Evolutionary conservation across 352 stramenopile genomes (phyloP).

Genomic region (Globisporangium polare): DNA sequence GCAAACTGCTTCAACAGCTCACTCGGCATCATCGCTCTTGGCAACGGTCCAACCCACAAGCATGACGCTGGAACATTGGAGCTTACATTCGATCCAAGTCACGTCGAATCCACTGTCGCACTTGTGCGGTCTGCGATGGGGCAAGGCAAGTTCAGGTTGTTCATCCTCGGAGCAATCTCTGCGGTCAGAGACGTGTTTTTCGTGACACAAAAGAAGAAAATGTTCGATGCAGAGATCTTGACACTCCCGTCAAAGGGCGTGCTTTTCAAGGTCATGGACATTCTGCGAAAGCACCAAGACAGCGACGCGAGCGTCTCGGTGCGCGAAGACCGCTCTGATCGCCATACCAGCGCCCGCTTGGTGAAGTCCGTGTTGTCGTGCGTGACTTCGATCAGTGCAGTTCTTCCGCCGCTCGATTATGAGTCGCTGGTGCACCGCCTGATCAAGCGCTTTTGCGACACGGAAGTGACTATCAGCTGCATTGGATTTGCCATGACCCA

Average conservation of each 20-base stretch:
- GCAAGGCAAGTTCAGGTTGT: conserved; percentile 9
- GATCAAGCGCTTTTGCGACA: conserved; percentile 11
- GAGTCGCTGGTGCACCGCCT: conserved; percentile 12
- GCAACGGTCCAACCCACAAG: background rate
- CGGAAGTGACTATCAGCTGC: conserved; percentile 21
- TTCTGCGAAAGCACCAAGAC: conserved; percentile 23
- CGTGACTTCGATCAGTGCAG: conserved; percentile 4
- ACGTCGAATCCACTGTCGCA: conserved; percentile 21
- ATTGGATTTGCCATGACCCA: conserved; percentile 33
- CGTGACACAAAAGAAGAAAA: conserved; percentile 46
- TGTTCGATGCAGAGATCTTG: conserved; percentile 37
- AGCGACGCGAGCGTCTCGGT: background rate
- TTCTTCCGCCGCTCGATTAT: conserved; percentile 12
- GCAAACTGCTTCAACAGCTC: conserved; percentile 17
- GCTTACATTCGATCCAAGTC: conserved; percentile 5
- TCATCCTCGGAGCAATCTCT: conserved; percentile 33
- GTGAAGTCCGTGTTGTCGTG: conserved; percentile 13
- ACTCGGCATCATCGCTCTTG: conserved; percentile 8
- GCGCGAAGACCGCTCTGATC: background rate
- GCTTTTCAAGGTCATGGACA: conserved; percentile 30
- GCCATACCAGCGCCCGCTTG: background rate
- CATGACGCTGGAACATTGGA: background rate
- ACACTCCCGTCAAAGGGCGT: conserved; percentile 26
- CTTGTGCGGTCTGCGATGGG: conserved; percentile 15
- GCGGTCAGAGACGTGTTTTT: conserved; percentile 25